Evolutionary conservation across 2,329 filamentous ascomycete genomes (phyloP).

Genomic region (Alternaria triticimaculans): DNA sequence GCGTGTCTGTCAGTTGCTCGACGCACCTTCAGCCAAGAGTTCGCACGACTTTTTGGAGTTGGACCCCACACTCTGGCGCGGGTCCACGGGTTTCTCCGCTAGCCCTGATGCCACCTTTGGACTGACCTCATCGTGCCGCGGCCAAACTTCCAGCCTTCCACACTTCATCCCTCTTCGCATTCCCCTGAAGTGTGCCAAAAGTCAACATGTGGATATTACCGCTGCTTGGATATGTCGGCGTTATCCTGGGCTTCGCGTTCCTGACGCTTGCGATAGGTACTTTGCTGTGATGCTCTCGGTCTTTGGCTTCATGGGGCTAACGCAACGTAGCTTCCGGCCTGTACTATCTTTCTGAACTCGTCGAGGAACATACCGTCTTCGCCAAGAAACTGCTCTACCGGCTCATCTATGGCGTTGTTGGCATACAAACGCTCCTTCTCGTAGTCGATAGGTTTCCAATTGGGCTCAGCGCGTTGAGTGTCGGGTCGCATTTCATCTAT

Average conservation of each 20-base stretch:
- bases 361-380: constrained; percentile 95
- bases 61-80: constrained; percentile 26
- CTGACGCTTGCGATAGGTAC: constrained; percentile 90
- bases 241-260: constrained; percentile 89
- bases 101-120: constrained; percentile 32
- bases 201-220: constrained; percentile 91
- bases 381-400: constrained; percentile 85
- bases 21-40: constrained; percentile 21
- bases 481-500: constrained; percentile 84
- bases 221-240: constrained; percentile 85
- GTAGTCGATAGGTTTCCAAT: constrained; percentile 87
- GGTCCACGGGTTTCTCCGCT: constrained; percentile 22
- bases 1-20: not conserved
- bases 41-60: constrained; percentile 34
- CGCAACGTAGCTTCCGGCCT: constrained; percentile 78
- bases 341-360: constrained; percentile 97
- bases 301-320: constrained; percentile 1
- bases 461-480: constrained; percentile 73
- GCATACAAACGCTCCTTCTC: constrained; percentile 74
- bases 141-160: constrained; percentile 8
- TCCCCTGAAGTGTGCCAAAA: not conserved
- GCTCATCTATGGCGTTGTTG: constrained; percentile 84
- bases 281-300: not conserved
- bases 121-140: constrained; percentile 32
- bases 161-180: constrained; percentile 5